Percentiles rank a stretch among this genome's conserved stretches.
Conservation (phyloP, 257 asterid genomes). For the Nicotiana paniculata region DNA sequence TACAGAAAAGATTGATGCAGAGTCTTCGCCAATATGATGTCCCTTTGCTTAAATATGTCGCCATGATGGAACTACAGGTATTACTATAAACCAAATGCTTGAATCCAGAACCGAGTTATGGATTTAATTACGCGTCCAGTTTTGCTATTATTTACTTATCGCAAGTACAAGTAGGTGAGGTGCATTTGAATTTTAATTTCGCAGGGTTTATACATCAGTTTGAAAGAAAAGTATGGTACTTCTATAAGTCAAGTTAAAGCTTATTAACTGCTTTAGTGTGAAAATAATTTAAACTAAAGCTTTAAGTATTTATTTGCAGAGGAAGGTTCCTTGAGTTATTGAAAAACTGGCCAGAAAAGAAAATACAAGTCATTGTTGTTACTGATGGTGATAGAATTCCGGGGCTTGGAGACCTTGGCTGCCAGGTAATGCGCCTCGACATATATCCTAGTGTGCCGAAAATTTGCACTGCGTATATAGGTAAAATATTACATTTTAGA, state of each 20-base stretch:
- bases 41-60: conserved; percentile 73
- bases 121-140: background rate
- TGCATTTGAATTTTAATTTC: no score
- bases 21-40: conserved; percentile 53
- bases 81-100: background rate
- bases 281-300: conserved; percentile 8
- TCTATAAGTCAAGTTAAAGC: background rate
- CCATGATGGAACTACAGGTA: conserved; percentile 90
- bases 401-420: conserved; percentile 96
- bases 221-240: conserved; percentile 71
- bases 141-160: background rate
- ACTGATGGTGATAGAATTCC: conserved; percentile 96
- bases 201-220: conserved; percentile 84
- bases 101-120: background rate
- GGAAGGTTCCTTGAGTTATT: conserved; percentile 86
- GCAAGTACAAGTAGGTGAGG: no score
- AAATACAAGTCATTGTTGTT: conserved; percentile 83
- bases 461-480: no score
- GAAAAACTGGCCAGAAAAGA: conserved; percentile 90
- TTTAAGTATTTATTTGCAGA: conserved; percentile 24
- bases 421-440: conserved; percentile 51
- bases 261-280: background rate
- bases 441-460: background rate
- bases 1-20: conserved; percentile 46
- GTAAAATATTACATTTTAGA: no score